Evolutionary conservation across 1,284 basidiomycete genomes (phyloP), one percentile per base, ranked within the genome.

Genomic region (Boletus austroedulis): DNA sequence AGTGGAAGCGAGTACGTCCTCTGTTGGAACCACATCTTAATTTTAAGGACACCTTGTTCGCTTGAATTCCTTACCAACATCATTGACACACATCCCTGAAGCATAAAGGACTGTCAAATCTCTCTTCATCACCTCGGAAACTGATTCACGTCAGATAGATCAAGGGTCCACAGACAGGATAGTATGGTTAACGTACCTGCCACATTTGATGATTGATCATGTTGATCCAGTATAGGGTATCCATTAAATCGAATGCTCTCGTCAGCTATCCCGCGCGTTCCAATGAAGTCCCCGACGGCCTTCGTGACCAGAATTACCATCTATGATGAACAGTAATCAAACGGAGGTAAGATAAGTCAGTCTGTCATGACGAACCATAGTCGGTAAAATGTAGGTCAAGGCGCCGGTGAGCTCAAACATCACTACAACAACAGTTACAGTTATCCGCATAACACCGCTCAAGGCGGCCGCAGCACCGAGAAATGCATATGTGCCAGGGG

Each of bases 361-460:
- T 31, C 53, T 36, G 19, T 14, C 19, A 8, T 6, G 36, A 67
- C 81, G 68, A 64, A 94, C 94, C 97, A 99, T 99, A 5, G 95
- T 97, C 0, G 97, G 97, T 29, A 99, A 77, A 65, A 99, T 97
- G 73, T 99, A 99, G 14, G 95, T 98, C 66, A 99, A 75, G 2
- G 97, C 96, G 11, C 97, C 97, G 2, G 97, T 99, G n/a, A 99
- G 81, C 72, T 99, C 97, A 73, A 98, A 72, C 73, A 99, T 99
- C 76, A 99, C 98, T 55, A 99, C 97, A 2, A 98, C 97, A 3
- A 99, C 95, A 0, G 95, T 94, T 24, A 99, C 94, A 0, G 97
- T 99, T 62, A 98, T 93, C 62, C 95, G 84, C 80, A 98, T 99
- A 54, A 99, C 87, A 28, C 97, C 97, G 58, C 94, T 94, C 28